phyloP scores from a whole-genome alignment of 2,329 filamentous ascomycete genomes.

The Colletotrichum liaoningense region DNA sequence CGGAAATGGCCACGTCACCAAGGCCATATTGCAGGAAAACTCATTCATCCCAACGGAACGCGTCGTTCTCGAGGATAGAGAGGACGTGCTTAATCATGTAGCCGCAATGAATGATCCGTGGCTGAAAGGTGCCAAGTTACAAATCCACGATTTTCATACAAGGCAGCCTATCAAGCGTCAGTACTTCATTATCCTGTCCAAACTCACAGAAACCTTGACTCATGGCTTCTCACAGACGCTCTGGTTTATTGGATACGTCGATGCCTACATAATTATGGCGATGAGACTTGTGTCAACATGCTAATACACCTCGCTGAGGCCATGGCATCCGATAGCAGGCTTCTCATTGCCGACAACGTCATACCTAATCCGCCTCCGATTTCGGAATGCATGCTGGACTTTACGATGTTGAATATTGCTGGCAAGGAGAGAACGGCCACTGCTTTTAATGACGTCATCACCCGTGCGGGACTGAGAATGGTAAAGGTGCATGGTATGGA shows the following conservation, averaged over 20 bases:
- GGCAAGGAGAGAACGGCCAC: constrained; percentile 46
- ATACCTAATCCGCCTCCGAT: constrained; percentile 40
- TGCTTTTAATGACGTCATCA: constrained; percentile 39
- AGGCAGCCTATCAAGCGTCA: constrained; percentile 36
- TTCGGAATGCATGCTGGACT: constrained; percentile 40
- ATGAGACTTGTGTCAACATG: constrained; percentile 46
- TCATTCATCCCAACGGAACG: constrained; percentile 3
- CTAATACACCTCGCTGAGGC: constrained; percentile 43
- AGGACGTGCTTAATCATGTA: constrained; percentile 32
- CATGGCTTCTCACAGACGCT: constrained; percentile 42
- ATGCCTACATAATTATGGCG: constrained; percentile 51
- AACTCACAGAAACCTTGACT: background rate
- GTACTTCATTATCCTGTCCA: background rate
- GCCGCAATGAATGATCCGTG: background rate
- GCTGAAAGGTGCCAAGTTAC: background rate
- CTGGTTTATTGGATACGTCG: constrained; percentile 49
- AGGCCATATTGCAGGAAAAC: constrained; percentile 31
- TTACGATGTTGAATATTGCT: constrained; percentile 45
- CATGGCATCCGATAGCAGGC: constrained; percentile 45
- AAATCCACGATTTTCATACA: constrained; percentile 36
- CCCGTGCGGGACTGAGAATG: constrained; percentile 43
- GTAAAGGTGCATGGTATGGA: constrained; percentile 34
- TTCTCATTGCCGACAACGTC: constrained; percentile 47
- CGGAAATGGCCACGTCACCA: constrained; percentile 42
- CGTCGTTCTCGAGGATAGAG: constrained; percentile 38